phyloP scores from a whole-genome alignment of 306 rosid species.

The Sophora flavescens region DNA sequence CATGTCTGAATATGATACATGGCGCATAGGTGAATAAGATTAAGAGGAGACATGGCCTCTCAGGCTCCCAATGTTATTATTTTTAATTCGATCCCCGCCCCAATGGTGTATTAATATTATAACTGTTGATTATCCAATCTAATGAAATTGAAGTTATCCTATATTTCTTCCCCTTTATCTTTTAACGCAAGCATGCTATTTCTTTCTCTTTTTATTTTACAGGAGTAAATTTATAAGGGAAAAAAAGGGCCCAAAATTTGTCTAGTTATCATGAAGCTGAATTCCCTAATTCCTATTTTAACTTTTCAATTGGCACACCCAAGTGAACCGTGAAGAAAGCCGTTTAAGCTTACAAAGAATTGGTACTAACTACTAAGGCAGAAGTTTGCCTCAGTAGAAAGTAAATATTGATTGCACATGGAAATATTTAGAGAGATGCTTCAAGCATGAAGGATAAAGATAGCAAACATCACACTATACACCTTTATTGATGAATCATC shows the following conservation, averaged over 20 bases:
- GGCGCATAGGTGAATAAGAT: no score
- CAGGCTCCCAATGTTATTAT: no score
- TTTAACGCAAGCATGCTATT: background rate
- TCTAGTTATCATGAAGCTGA: background rate
- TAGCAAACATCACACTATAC: constrained; percentile 15
- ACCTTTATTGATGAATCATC: constrained; percentile 55
- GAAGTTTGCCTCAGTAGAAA: constrained; percentile 2
- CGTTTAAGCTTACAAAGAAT: constrained; percentile 1
- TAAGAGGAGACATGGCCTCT: no score
- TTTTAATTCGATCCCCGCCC: no score
- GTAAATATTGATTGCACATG: constrained; percentile 11
- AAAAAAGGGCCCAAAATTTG: background rate
- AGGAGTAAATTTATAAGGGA: background rate
- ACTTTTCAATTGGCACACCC: background rate
- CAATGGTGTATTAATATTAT: background rate
- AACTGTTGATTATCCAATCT: background rate
- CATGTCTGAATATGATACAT: no score
- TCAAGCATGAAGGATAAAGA: background rate
- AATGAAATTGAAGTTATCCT: background rate
- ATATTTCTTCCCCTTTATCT: background rate
- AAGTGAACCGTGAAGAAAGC: background rate
- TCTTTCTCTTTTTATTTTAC: background rate
- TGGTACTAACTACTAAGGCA: background rate
- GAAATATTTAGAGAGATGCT: constrained; percentile 30
- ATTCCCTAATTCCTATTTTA: background rate